These are phyloP conservation scores for Globisporangium alternatum DNA, from an alignment of 352 stramenopile genomes.

Conservation along the genomic window DNA sequence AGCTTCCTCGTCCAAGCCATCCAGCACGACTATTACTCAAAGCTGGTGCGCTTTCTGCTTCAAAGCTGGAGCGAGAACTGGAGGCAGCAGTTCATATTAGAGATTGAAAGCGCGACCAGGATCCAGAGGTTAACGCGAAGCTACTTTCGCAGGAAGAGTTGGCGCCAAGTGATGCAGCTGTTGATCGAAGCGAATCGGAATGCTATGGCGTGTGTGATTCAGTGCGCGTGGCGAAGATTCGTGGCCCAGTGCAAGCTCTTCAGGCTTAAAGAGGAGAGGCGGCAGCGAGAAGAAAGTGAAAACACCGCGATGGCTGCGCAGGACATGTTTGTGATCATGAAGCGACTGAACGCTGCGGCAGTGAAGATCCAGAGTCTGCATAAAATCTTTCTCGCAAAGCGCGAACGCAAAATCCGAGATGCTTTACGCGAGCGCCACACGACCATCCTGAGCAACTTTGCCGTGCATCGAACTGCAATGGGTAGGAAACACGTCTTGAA, in stretches of 20 bases:
- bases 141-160: constrained; percentile 19
- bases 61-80: constrained; percentile 35
- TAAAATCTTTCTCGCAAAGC: constrained; percentile 34
- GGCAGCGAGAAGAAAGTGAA: constrained; percentile 29
- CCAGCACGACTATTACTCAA: constrained; percentile 37
- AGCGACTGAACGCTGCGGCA: constrained; percentile 36
- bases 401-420: constrained; percentile 28
- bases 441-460: constrained; percentile 37
- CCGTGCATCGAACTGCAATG: constrained; percentile 26
- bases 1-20: constrained; percentile 32
- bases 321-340: constrained; percentile 39
- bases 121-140: constrained; percentile 32
- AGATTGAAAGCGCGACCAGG: constrained; percentile 29
- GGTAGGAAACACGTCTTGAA: constrained; percentile 27
- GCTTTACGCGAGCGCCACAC: constrained; percentile 36
- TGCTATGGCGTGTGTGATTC: constrained; percentile 34
- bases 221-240: constrained; percentile 43
- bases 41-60: constrained; percentile 50
- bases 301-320: constrained; percentile 40
- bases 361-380: constrained; percentile 53
- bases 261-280: constrained; percentile 24
- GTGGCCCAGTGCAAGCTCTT: constrained; percentile 23
- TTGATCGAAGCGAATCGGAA: constrained; percentile 32
- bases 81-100: constrained; percentile 36
- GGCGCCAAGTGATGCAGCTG: constrained; percentile 13